phyloP scores from a whole-genome alignment of 208 protist species.

The Crithidia expoeki region DNA sequence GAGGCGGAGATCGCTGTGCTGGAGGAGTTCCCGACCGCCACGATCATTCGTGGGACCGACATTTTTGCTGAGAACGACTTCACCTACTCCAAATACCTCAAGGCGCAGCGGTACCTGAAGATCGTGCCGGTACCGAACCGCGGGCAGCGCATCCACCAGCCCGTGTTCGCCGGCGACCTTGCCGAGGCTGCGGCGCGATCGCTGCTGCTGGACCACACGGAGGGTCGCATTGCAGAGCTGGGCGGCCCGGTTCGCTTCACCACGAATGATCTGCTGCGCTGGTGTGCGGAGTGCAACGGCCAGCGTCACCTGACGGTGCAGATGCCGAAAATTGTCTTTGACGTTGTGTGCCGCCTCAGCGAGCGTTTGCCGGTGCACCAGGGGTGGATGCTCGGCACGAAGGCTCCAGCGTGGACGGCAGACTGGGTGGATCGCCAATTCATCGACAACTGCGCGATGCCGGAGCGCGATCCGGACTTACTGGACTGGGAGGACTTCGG shows the following conservation, averaged over 20 bases:
- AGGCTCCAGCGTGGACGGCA: conserved; percentile 81
- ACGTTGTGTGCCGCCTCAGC: conserved; percentile 71
- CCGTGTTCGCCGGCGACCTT: conserved; percentile 89
- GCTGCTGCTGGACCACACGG: conserved; percentile 87
- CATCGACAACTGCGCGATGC: conserved; percentile 88
- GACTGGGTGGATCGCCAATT: conserved; percentile 91
- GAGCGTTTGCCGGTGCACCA: conserved; percentile 81
- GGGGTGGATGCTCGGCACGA: conserved; percentile 72
- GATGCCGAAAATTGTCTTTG: conserved; percentile 75
- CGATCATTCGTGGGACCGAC: conserved; percentile 88
- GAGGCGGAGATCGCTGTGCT: conserved; percentile 86
- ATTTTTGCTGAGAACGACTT: conserved; percentile 90
- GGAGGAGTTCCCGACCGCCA: conserved; percentile 91
- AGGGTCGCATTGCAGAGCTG: conserved; percentile 92
- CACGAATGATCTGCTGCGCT: conserved; percentile 88
- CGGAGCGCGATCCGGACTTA: conserved; percentile 88
- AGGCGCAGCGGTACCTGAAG: conserved; percentile 86
- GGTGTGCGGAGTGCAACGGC: conserved; percentile 86
- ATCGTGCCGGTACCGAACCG: conserved; percentile 86
- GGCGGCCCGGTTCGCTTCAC: conserved; percentile 90
- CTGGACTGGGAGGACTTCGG: conserved; percentile 93
- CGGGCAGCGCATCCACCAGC: conserved; percentile 88
- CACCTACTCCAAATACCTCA: conserved; percentile 89
- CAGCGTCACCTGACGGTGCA: conserved; percentile 68
- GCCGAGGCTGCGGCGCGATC: conserved; percentile 83